Conservation (phyloP, 2,329 filamentous ascomycete genomes). For the Pseudonectria foliicola region DNA sequence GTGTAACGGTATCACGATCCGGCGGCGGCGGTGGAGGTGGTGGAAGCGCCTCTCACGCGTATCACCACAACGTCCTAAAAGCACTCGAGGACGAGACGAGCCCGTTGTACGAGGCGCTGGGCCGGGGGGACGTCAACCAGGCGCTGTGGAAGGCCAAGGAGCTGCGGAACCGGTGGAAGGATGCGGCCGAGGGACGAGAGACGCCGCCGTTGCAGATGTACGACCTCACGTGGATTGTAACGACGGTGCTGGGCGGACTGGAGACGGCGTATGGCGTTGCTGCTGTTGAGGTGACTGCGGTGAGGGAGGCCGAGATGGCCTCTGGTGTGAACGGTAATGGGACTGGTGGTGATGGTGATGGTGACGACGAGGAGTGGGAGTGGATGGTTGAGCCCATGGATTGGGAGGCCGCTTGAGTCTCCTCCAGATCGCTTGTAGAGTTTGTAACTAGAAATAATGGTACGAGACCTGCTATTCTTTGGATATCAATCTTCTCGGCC, state of each 20-base stretch:
- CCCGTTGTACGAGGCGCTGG: constrained; percentile 50
- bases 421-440: background rate
- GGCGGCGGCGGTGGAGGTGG: constrained; percentile 6
- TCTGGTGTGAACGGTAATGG: constrained; percentile 5
- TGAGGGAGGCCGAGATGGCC: constrained; percentile 37
- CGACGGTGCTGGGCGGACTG: constrained; percentile 49
- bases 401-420: constrained; percentile 24
- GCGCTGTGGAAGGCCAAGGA: constrained; percentile 61
- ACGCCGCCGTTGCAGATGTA: constrained; percentile 47
- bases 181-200: constrained; percentile 43
- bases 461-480: background rate
- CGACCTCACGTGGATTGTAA: constrained; percentile 53
- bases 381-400: constrained; percentile 36
- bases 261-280: constrained; percentile 51
- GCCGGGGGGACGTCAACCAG: constrained; percentile 45
- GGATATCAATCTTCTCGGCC: too few relatives aligned
- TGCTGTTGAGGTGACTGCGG: constrained; percentile 33
- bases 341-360: constrained; percentile 2
- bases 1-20: constrained; percentile 40
- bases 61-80: constrained; percentile 63
- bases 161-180: constrained; percentile 66
- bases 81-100: constrained; percentile 51
- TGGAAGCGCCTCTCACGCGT: constrained; percentile 38
- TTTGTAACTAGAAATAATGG: background rate
- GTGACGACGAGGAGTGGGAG: constrained; percentile 25